phyloP scores from a whole-genome alignment of 768 basidiomycete genomes.

The Mycena leptocephala region DNA sequence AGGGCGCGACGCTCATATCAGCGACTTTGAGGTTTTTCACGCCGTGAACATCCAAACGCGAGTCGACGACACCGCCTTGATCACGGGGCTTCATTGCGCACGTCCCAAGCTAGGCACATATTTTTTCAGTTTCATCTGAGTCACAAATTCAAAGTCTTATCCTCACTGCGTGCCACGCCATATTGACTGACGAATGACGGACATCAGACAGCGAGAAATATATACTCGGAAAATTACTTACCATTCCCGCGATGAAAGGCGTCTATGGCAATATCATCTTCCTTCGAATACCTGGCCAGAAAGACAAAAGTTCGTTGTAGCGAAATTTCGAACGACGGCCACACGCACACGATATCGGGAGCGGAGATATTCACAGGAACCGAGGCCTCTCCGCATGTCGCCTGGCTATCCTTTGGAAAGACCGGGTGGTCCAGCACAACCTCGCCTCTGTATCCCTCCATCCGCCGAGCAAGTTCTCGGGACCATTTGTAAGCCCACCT shows the following conservation, averaged over 20 bases:
- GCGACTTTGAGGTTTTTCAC: constrained; percentile 61
- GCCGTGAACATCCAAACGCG: constrained; percentile 62
- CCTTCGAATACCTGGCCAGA: constrained; percentile 24
- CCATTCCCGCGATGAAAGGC: constrained; percentile 17
- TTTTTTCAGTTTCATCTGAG: background rate
- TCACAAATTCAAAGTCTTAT: background rate
- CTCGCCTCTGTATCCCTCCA: constrained; percentile 44
- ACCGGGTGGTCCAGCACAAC: background rate
- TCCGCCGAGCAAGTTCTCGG: constrained; percentile 59
- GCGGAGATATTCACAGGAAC: constrained; percentile 32
- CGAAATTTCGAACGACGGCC: background rate
- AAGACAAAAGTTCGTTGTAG: background rate
- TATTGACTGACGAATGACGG: background rate
- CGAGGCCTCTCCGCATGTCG: background rate
- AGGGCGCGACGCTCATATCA: constrained; percentile 45
- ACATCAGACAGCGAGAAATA: background rate
- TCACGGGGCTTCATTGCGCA: constrained; percentile 66
- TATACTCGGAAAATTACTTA: background rate
- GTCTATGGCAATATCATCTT: constrained; percentile 39
- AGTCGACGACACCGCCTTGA: constrained; percentile 63
- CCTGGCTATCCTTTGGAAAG: constrained; percentile 3
- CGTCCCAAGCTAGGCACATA: constrained; percentile 57
- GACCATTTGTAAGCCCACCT: constrained; percentile 55
- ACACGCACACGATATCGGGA: constrained; percentile 28
- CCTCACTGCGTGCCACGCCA: constrained; percentile 21